Percentiles rank a stretch among this genome's conserved stretches.
These are phyloP conservation scores for Acer negundo DNA, from an alignment of 345 rosid species.

Conservation along the genomic window DNA sequence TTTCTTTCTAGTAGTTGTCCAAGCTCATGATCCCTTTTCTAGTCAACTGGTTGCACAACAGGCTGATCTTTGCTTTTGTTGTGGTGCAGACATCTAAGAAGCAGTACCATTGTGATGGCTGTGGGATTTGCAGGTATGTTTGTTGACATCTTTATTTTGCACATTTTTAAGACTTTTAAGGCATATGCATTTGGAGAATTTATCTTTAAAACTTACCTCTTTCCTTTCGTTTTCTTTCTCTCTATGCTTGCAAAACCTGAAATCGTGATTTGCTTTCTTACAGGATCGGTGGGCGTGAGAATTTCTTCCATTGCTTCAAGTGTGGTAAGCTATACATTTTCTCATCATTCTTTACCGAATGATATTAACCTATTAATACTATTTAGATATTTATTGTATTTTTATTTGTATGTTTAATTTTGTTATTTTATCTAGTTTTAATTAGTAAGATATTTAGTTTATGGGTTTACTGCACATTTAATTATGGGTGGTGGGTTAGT, in stretches of 20 bases:
- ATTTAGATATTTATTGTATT: too few species aligned
- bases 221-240: background rate
- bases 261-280: constrained; percentile 13
- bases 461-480: too few species aligned
- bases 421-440: too few species aligned
- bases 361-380: too few species aligned
- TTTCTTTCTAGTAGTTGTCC: background rate
- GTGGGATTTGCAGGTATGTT: constrained; percentile 93
- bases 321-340: constrained; percentile 60
- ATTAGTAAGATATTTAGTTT: too few species aligned
- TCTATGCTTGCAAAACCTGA: background rate
- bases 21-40: background rate
- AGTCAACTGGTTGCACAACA: background rate
- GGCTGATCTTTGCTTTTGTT: constrained; percentile 13
- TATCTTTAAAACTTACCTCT: background rate
- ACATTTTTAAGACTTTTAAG: background rate
- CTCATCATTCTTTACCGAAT: background rate
- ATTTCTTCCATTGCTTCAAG: constrained; percentile 87
- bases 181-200: background rate
- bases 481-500: too few species aligned
- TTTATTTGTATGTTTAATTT: too few species aligned
- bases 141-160: background rate
- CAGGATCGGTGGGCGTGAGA: constrained; percentile 83
- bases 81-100: constrained; percentile 65
- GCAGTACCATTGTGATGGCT: constrained; percentile 84